Evolutionary conservation across 371 early-diverging fungal genomes (phyloP).

Genomic region (Sporodiniella umbellata): DNA sequence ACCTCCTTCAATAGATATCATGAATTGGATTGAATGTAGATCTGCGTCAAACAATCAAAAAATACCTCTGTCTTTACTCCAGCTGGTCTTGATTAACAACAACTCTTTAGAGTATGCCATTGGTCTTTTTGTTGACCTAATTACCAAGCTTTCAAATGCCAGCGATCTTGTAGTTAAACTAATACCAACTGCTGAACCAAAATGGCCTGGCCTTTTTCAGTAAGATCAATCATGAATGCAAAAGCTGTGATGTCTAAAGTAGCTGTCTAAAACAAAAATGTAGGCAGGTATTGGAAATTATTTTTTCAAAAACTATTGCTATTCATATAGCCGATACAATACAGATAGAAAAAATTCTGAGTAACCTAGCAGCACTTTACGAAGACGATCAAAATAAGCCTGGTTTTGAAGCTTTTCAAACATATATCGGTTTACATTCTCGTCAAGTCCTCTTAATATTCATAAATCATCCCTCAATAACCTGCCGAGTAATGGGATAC

Average conservation of each 20-base stretch:
- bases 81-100: slow-evolving; percentile 20
- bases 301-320: slow-evolving; percentile 41
- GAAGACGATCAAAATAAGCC: slow-evolving; percentile 9
- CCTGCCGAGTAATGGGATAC: slow-evolving; percentile 39
- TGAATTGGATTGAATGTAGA: slow-evolving; percentile 27
- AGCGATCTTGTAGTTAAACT: slow-evolving; percentile 30
- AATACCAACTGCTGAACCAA: slow-evolving; percentile 29
- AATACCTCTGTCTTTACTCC: slow-evolving; percentile 36
- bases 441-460: slow-evolving; percentile 37
- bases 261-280: too few species aligned
- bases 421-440: slow-evolving; percentile 32
- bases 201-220: slow-evolving; percentile 41
- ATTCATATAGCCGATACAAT: slow-evolving; percentile 39
- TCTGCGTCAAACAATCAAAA: slow-evolving; percentile 25
- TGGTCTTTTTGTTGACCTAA: slow-evolving; percentile 29
- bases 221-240: too few species aligned
- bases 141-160: slow-evolving; percentile 25
- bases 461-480: slow-evolving; percentile 43
- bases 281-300: slow-evolving; percentile 15
- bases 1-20: slow-evolving; percentile 35
- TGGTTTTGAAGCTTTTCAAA: slow-evolving; percentile 30
- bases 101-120: slow-evolving; percentile 15
- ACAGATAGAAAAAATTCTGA: slow-evolving; percentile 35
- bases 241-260: too few species aligned
- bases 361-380: slow-evolving; percentile 36